Conservation (phyloP, 2,329 filamentous ascomycete species). For the Alternaria rosae region DNA sequence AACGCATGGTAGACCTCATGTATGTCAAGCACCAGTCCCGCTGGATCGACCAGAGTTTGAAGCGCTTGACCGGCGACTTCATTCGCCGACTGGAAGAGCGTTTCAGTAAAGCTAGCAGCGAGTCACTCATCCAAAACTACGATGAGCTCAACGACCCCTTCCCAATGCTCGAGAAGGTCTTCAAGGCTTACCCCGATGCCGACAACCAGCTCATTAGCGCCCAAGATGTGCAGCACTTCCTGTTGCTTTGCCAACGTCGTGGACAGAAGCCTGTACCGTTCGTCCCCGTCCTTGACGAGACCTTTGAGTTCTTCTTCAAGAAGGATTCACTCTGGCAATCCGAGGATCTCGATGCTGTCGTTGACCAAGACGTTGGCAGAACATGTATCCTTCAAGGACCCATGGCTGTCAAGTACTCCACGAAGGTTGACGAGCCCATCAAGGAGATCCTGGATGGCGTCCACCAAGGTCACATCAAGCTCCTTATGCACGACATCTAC, state of each 20-base stretch:
- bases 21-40: constrained; percentile 55
- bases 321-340: constrained; percentile 99
- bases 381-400: constrained; percentile 97
- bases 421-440: constrained; percentile 87
- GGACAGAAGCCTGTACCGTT: constrained; percentile 97
- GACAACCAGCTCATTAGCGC: constrained; percentile 94
- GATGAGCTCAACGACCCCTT: constrained; percentile 86
- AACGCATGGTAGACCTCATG: constrained; percentile 57
- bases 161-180: constrained; percentile 76
- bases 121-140: constrained; percentile 89
- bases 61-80: constrained; percentile 88
- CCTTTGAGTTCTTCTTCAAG: constrained; percentile 99
- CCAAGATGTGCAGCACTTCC: constrained; percentile 96
- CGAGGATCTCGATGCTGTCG: constrained; percentile 94
- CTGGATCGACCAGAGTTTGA: constrained; percentile 70
- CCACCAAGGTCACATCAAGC: constrained; percentile 85
- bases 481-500: constrained; percentile 82
- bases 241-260: constrained; percentile 88
- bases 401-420: constrained; percentile 90
- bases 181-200: constrained; percentile 84
- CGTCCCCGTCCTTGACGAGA: constrained; percentile 92
- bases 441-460: constrained; percentile 93
- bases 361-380: constrained; percentile 92
- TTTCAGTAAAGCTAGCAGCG: constrained; percentile 79
- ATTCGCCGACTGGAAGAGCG: constrained; percentile 97